These are phyloP conservation scores for Leucosporidium scottii DNA, from an alignment of 768 basidiomycete genomes.

Conservation along the genomic window DNA sequence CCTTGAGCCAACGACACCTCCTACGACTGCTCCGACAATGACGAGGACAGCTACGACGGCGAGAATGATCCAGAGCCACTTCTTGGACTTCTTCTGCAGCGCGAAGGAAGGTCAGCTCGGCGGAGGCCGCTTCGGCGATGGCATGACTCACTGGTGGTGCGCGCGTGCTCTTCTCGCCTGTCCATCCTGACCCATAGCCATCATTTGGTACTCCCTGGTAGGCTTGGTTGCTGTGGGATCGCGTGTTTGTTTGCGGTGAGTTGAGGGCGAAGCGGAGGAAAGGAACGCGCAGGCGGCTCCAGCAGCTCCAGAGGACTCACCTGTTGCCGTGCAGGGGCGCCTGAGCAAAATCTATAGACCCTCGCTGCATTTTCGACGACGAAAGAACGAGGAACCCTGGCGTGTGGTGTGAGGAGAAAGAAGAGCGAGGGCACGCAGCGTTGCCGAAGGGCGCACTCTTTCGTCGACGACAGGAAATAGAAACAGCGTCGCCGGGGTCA, in stretches of 20 bases:
- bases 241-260: neutral
- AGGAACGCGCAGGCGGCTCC: neutral
- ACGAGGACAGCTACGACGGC: constrained; percentile 39
- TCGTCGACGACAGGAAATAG: too few relatives aligned
- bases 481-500: too few relatives aligned
- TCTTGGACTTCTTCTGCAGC: constrained; percentile 27
- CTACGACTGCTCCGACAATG: constrained; percentile 49
- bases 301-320: neutral
- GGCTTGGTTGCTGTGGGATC: neutral
- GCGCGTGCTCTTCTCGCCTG: neutral
- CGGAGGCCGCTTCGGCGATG: too few relatives aligned
- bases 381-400: too few relatives aligned
- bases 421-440: too few relatives aligned
- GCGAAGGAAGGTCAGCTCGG: neutral
- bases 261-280: neutral
- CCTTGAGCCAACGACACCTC: constrained; percentile 69
- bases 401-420: too few relatives aligned
- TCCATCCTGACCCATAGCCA: neutral
- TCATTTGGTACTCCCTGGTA: neutral
- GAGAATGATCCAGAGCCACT: constrained; percentile 56
- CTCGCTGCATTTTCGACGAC: too few relatives aligned
- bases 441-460: too few relatives aligned
- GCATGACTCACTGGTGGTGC: too few relatives aligned
- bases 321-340: too few relatives aligned
- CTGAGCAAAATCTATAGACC: too few relatives aligned